Percentiles rank a stretch among this genome's conserved stretches.
Evolutionary conservation across 495 filamentous ascomycete species (phyloP).

Genomic region (Pseudevernia furfuracea): DNA sequence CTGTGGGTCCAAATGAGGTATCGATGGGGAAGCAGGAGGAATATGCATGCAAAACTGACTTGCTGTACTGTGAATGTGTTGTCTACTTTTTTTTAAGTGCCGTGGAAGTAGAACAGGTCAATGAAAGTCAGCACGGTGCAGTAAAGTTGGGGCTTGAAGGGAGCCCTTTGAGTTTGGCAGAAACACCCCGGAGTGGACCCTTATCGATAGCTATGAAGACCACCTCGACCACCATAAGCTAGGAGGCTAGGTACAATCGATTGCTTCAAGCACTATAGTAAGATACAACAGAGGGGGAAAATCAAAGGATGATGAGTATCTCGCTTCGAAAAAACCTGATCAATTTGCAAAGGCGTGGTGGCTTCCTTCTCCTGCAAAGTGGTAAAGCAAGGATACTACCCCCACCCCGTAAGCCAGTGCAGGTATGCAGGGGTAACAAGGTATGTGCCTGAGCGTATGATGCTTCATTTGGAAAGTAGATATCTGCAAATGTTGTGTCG

Average conservation of each 20-base stretch:
- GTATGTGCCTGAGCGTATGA: not conserved
- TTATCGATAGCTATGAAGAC: not conserved
- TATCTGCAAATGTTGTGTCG: constrained; percentile 1
- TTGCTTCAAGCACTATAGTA: too few relatives aligned
- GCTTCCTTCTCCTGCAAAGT: not conserved
- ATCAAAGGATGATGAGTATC: not conserved
- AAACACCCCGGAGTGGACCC: not conserved
- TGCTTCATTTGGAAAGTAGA: not conserved
- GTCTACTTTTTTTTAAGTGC: not conserved
- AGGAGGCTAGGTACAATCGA: too few relatives aligned
- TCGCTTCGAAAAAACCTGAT: not conserved
- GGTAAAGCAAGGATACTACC: not conserved
- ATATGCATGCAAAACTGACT: not conserved
- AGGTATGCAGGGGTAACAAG: not conserved
- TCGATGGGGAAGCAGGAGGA: not conserved
- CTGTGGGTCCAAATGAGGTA: not conserved
- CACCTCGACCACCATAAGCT: too few relatives aligned
- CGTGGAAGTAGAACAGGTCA: not conserved
- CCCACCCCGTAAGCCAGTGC: too few relatives aligned
- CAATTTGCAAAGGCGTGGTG: not conserved
- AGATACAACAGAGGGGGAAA: too few relatives aligned
- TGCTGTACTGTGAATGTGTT: not conserved
- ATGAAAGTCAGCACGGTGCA: not conserved
- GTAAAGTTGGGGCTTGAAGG: not conserved
- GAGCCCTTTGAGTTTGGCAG: not conserved